Base-by-base conservation (phyloP, 306 rosid genomes). In the Trichosanthes cucumerina region DNA sequence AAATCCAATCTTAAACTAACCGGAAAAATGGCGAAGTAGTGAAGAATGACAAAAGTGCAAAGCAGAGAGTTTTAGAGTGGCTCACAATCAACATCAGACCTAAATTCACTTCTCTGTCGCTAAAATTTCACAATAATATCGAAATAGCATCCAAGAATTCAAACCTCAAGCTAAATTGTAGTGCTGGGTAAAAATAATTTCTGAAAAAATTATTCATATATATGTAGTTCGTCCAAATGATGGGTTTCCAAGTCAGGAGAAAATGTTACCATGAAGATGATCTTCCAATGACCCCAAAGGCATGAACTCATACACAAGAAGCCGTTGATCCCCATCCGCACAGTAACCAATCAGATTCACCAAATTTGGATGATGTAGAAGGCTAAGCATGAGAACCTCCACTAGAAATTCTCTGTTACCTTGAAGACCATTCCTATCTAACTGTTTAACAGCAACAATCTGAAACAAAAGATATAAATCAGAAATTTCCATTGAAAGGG, bases 371-470 rank as follows among this genome's bases (percentile, higher is more conserved):
- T 91, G 96, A 85, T 93, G 97, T 54, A 93, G 87, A 80, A 93
- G 97, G 83, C 97, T 93, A 73, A 93, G 96, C 97, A 93, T 93
- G 81, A 93, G 96, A 79, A 93, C 97, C 85, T 93, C 97, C 24
- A 93, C 98, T 26, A 93, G 86, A 86, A 93, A 93, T 81, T 93
- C 98, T 78, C 98, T 84, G 80, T 91, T 93, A 60, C 98, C 98
- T 85, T 91, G 98, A 80, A 93, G 96, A 79, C 98, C 98, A 34
- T 93, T 89, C 85, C 96, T 87, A 86, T 93, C 98, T 78, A 93
- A 84, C 80, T 93, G 98, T 81, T 93, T 93, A 66, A 93, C 98
- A 38, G 98, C 98, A 75, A 93, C 98, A 78, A 88, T 86, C 98
- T 93, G 86, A 66, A 75, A 7, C 34, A 28, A 60, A 75, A 44